Base-by-base conservation (phyloP, 2,329 filamentous ascomycete genomes). In the Penicillium aurantiogriseum region DNA sequence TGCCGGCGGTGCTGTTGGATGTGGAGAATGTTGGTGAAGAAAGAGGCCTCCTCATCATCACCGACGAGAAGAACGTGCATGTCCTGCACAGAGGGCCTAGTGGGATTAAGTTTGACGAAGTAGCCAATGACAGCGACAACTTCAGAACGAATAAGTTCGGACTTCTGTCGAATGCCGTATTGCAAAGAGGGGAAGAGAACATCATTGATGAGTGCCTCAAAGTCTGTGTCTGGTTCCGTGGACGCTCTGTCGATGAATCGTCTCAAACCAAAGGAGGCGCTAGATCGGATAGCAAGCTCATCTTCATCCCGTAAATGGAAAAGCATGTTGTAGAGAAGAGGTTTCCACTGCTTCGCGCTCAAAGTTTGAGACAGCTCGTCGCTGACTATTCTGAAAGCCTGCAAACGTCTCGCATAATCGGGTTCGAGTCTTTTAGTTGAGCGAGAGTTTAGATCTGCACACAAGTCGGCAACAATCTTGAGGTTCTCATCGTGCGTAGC, bases 21-120 rank as follows among this genome's bases (percentile, higher is more conserved):
- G 69, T 94, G 92, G 36, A 97, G 79, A 44, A 97, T 86, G 67
- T 97, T 96, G 74, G 85, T 89, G 79, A 97, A 99, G 78, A 99
- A 97, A 0, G 90, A 90, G 11, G 86, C 85, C 67, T 90, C 89
- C 46, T 92, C 89, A 59, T 95, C 91, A 51, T 89, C 82, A 15
- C 80, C 82, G 9, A 84, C 83, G 39, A 94, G 81, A 11, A 99
- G 81, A 5, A 82, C 80, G 57, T 84, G 79, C 77, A 99, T 83
- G 71, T 96, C 92, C 31, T 83, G 82, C 39, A 97, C 82, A 2
- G 86, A 84, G 6, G 82, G 71, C 86, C 91, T 92, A 0, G 82
- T 76, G 0, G 88, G 81, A 69, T 94, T 86, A 42, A 82, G 79
- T 57, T 87, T 85, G 35, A 97, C 82, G 6, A 97, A 79, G 71